A percentile compares a stretch with the other conserved stretches of the same genome.
These are phyloP conservation scores for Lachancea nothofagi DNA, from an alignment of 805 yeast species.

Conservation along the genomic window DNA sequence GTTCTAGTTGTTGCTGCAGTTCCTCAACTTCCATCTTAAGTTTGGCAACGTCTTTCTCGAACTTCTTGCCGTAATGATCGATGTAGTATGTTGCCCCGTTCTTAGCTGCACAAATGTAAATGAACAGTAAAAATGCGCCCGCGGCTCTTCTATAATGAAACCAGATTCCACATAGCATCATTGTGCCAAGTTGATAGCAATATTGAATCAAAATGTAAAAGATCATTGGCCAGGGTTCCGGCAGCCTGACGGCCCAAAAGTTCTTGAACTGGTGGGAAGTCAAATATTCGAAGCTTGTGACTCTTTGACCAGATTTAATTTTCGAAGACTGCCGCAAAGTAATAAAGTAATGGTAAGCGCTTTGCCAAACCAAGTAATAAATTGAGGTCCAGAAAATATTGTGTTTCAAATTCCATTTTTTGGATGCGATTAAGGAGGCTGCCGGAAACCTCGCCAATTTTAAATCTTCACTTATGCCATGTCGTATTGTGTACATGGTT, in stretches of 20 bases:
- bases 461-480: conserved; percentile 54
- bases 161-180: conserved; percentile 89
- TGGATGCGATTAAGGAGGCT: conserved; percentile 51
- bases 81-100: conserved; percentile 95
- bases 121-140: conserved; percentile 57
- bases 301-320: conserved; percentile 71
- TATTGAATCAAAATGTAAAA: conserved; percentile 86
- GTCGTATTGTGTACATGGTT: conserved; percentile 80
- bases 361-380: conserved; percentile 86
- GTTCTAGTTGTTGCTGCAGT: conserved; percentile 40
- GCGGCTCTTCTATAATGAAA: conserved; percentile 64
- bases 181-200: conserved; percentile 76
- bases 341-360: conserved; percentile 83
- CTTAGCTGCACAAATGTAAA: conserved; percentile 76
- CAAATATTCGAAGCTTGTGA: conserved; percentile 81
- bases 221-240: conserved; percentile 78
- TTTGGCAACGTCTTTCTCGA: conserved; percentile 76
- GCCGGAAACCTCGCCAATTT: conserved; percentile 69
- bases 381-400: conserved; percentile 68
- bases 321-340: conserved; percentile 73
- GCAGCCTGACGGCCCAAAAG: conserved; percentile 80
- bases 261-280: conserved; percentile 61
- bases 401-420: conserved; percentile 53
- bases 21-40: conserved; percentile 66
- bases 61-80: conserved; percentile 84